These are phyloP conservation scores for Monilinia polystroma DNA, from an alignment of 2,329 filamentous ascomycete species.

Conservation along the genomic window DNA sequence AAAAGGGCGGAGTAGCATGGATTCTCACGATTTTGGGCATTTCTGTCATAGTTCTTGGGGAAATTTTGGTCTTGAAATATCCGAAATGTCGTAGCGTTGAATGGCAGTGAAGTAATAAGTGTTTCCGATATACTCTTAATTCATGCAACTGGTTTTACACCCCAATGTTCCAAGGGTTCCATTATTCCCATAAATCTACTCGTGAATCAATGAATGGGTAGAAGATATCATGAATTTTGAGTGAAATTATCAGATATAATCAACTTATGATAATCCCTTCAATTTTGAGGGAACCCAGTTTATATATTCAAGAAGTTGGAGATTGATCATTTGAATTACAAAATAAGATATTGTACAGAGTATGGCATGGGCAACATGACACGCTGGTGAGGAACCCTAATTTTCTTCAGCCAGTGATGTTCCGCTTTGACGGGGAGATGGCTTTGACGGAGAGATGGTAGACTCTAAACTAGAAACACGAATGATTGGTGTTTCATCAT, in stretches of 20 bases:
- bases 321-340: conserved; percentile 15
- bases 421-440: background rate
- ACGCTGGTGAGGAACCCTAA: conserved; percentile 18
- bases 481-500: conserved; percentile 20
- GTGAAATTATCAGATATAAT: background rate
- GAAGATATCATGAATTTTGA: background rate
- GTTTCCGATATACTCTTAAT: conserved; percentile 11
- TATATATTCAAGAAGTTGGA: background rate
- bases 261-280: background rate
- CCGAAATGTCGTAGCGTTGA: conserved; percentile 11
- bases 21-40: background rate
- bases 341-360: background rate
- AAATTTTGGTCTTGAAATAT: background rate
- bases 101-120: background rate
- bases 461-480: background rate
- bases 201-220: background rate
- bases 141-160: conserved; percentile 18
- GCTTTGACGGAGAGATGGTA: conserved; percentile 5
- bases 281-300: background rate
- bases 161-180: background rate
- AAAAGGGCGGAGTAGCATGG: background rate
- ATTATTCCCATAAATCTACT: background rate
- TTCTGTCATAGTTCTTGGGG: background rate
- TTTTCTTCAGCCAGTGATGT: conserved; percentile 12
- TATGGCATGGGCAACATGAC: conserved; percentile 13